Conservation (phyloP, 129 eudicot genomes). For the Flaveria trinervia region DNA sequence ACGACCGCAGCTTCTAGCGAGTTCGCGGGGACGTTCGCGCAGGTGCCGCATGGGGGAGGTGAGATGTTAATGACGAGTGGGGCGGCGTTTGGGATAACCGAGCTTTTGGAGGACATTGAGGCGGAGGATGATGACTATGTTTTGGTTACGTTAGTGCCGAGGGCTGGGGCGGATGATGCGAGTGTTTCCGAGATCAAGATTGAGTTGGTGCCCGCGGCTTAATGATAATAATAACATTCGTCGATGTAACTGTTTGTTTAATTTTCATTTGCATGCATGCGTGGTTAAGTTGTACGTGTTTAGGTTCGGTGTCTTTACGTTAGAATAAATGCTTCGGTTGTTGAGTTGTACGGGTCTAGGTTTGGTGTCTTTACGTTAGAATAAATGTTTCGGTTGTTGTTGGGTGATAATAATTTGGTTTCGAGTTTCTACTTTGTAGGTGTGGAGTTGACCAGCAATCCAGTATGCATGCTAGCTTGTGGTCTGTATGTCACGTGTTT, state of each 20-base stretch:
- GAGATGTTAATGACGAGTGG: constrained; percentile 14
- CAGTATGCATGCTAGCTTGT: neutral
- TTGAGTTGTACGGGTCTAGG: no score
- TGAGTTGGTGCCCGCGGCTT: constrained; percentile 23
- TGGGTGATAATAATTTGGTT: neutral
- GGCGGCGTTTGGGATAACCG: constrained; percentile 40
- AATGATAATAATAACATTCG: neutral
- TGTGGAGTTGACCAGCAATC: no score
- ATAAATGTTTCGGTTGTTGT: neutral
- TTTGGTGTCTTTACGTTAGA: no score
- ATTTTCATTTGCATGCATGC: neutral
- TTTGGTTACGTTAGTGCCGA: constrained; percentile 51
- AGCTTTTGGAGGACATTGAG: constrained; percentile 52
- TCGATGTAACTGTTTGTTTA: neutral
- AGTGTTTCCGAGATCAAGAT: constrained; percentile 42
- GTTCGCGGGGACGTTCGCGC: constrained; percentile 58
- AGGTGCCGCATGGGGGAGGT: constrained; percentile 33
- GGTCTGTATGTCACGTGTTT: neutral
- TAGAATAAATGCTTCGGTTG: no score
- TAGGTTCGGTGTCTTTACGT: neutral
- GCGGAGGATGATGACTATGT: constrained; percentile 50
- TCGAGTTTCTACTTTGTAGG: no score
- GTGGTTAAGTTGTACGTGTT: neutral
- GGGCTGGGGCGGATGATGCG: constrained; percentile 16
- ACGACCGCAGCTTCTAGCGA: constrained; percentile 44